Percentiles rank a stretch among this genome's conserved stretches.
phyloP scores from a whole-genome alignment of 495 filamentous ascomycete genomes.

The Tuber microsphaerosporum region DNA sequence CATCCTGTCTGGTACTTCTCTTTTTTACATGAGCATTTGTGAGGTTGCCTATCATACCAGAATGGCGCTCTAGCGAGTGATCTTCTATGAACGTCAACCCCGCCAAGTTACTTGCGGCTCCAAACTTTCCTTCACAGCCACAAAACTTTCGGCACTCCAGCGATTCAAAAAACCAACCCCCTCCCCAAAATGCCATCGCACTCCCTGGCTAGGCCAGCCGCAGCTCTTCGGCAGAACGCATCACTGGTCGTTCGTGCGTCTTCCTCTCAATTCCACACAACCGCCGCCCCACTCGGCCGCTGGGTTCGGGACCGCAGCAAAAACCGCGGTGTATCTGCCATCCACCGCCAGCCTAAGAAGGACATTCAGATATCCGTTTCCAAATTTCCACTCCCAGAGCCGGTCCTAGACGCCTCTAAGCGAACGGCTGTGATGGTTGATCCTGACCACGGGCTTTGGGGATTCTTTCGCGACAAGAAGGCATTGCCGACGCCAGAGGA shows the following conservation, averaged over 20 bases:
- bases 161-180: background rate
- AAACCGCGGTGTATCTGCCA: slow-evolving; percentile 69
- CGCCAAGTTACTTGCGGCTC: background rate
- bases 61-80: background rate
- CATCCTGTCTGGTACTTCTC: no score
- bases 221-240: background rate
- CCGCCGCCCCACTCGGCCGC: slow-evolving; percentile 10
- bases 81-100: background rate
- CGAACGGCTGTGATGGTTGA: slow-evolving; percentile 53
- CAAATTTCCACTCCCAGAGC: slow-evolving; percentile 66
- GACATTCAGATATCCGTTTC: slow-evolving; percentile 58
- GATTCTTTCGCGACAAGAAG: slow-evolving; percentile 68
- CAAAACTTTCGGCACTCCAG: background rate
- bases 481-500: slow-evolving; percentile 62
- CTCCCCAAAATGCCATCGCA: background rate
- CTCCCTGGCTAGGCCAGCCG: background rate
- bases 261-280: slow-evolving; percentile 9
- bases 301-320: slow-evolving; percentile 56
- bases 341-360: slow-evolving; percentile 68
- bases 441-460: slow-evolving; percentile 82
- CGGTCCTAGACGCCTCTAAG: slow-evolving; percentile 51
- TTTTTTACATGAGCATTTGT: no score
- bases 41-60: no score
- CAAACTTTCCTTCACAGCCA: background rate
- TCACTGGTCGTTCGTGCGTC: background rate